phyloP scores from a whole-genome alignment of 179 eudicot species.

The Monotropa hypopitys region DNA sequence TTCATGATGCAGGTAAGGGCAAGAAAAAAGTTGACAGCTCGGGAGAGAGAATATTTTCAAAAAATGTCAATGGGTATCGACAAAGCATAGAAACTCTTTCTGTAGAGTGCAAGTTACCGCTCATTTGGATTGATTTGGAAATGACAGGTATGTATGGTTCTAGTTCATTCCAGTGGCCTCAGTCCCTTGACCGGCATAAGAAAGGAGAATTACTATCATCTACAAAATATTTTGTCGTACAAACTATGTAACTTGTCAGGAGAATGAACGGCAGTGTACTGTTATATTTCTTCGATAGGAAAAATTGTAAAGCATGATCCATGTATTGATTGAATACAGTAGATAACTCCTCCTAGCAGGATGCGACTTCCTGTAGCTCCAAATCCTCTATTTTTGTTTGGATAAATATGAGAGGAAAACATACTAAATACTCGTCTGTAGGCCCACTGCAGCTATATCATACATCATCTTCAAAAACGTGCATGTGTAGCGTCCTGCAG shows the following conservation, averaged over 20 bases:
- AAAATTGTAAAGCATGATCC: not conserved
- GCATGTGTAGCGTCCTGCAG: not conserved
- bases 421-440: not conserved
- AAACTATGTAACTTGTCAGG: not conserved
- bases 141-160: constrained; percentile 58
- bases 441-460: not conserved
- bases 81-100: constrained; percentile 11
- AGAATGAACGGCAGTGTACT: not conserved
- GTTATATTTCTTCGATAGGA: not conserved
- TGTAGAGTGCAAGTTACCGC: constrained; percentile 48
- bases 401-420: not conserved
- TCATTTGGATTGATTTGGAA: constrained; percentile 94
- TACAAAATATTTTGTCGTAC: not conserved
- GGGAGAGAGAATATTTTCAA: constrained; percentile 14
- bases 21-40: constrained; percentile 20
- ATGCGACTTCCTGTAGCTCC: not conserved
- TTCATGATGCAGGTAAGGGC: constrained; percentile 30
- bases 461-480: not conserved
- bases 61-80: constrained; percentile 25
- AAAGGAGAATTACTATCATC: not conserved
- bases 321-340: not conserved
- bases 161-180: not conserved
- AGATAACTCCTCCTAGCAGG: not conserved
- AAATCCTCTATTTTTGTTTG: not conserved
- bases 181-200: not conserved